Base-by-base conservation (phyloP, 169 alveolate species). In the Cardiosporidium cionae region DNA sequence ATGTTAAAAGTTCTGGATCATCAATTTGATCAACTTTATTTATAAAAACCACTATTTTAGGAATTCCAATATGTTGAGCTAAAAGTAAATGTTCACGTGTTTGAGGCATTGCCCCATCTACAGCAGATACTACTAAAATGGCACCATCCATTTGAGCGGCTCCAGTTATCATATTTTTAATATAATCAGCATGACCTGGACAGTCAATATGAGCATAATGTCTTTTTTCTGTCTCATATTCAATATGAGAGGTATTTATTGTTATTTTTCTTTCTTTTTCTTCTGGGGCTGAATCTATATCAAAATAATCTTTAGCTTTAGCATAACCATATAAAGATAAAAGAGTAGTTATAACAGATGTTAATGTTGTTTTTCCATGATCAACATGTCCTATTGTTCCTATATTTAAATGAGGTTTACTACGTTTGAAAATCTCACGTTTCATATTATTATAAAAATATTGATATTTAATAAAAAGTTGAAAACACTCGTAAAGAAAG, bases 311-410 rank as follows among this genome's bases (percentile, higher is more conserved):
- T 27, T 74, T 71, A 68, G 72, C 79, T 22, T 70, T 81, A 3
- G 92, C 90, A 32, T 72, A 74, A 32, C 91, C 90, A 7, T 58
- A 69, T 16, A 52, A 31, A 1, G 83, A 16, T 3, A 77, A 58
- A 9, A 86, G 93, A 77, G 88, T 91, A 32, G 98, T 94, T 68
- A 94, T 90, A 32, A 97, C 98, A 0, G 98, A 95, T 3, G 98
- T 94, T 52, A 94, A 83, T 2, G 98, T 94, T 7, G 98, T 94
- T 76, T 94, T 94, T 0, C 98, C 98, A 80, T 94, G 98, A 76
- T 94, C 98, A 16, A 94, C 96, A 81, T 94, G 98, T 32, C 98
- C 98, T 34, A 95, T 95, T 53, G 98, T 95, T 28, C 98, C 98
- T 2, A 95, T 92, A 84, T 95, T 95, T 82, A 95, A 78, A 78